These are phyloP conservation scores for Potentilla sterilis DNA, from an alignment of 306 rosid species.

Conservation along the genomic window DNA sequence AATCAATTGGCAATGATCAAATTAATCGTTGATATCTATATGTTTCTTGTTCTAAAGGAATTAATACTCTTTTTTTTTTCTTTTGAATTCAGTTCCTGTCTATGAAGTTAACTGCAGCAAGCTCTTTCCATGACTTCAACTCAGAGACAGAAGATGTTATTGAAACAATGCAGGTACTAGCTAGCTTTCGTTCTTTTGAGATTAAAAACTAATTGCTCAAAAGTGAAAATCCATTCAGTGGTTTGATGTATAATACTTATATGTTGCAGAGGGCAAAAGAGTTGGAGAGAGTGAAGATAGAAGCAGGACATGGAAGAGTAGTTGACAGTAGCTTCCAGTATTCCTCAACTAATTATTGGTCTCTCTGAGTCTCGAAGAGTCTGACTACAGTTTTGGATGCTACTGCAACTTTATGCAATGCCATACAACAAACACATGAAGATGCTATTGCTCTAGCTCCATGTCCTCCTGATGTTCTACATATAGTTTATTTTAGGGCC, in stretches of 20 bases:
- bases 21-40: background rate
- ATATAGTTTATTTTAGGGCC: slow-evolving; percentile 3
- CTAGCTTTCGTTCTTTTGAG: background rate
- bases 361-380: slow-evolving; percentile 35
- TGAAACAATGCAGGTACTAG: slow-evolving; percentile 69
- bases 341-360: slow-evolving; percentile 49
- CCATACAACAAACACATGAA: slow-evolving; percentile 51
- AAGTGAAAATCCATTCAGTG: background rate
- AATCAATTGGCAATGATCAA: background rate
- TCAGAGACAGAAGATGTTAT: slow-evolving; percentile 67
- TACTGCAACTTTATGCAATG: slow-evolving; percentile 14
- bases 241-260: background rate
- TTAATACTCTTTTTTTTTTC: background rate
- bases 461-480: slow-evolving; percentile 28
- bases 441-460: slow-evolving; percentile 23
- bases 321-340: slow-evolving; percentile 45
- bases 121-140: slow-evolving; percentile 72
- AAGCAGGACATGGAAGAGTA: slow-evolving; percentile 58
- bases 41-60: background rate
- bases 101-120: slow-evolving; percentile 88
- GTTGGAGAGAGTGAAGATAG: slow-evolving; percentile 56
- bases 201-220: background rate
- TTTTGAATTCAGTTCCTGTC: slow-evolving; percentile 77
- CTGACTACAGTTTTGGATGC: slow-evolving; percentile 55
- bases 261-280: slow-evolving; percentile 68